Conservation (phyloP, 768 basidiomycete genomes). For the Coprinellus micaceus region DNA sequence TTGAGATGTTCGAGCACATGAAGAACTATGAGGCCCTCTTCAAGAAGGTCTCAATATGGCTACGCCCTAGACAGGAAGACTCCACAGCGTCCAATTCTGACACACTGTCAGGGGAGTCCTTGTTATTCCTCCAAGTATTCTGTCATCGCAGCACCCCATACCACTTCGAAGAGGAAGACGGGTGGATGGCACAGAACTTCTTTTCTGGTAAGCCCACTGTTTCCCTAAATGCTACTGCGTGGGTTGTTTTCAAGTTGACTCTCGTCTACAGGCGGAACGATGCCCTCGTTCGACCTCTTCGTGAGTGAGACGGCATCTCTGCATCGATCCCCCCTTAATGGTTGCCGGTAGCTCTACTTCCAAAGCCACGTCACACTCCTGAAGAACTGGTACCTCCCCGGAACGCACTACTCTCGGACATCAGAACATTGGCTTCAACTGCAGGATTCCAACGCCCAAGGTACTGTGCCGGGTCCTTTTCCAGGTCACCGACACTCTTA, state of each 20-base stretch:
- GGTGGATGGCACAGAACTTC: constrained; percentile 75
- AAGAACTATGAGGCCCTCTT: constrained; percentile 66
- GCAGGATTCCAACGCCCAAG: constrained; percentile 51
- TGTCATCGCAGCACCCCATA: constrained; percentile 62
- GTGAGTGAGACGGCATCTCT: constrained; percentile 35
- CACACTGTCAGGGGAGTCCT: constrained; percentile 30
- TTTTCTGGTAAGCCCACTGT: constrained; percentile 45
- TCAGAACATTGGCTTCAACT: constrained; percentile 61
- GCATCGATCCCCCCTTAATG: too few relatives aligned
- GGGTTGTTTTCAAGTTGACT: too few relatives aligned
- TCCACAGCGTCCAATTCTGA: not conserved
- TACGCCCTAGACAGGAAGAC: constrained; percentile 35
- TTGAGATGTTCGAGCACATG: constrained; percentile 81
- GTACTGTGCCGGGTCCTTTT: constrained; percentile 15
- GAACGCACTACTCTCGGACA: constrained; percentile 60
- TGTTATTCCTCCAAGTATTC: constrained; percentile 70
- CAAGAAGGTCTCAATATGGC: constrained; percentile 61
- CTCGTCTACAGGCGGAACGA: constrained; percentile 52
- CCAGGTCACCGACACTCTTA: not conserved
- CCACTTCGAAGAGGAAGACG: constrained; percentile 64
- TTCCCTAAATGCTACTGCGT: too few relatives aligned
- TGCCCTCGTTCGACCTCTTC: constrained; percentile 65
- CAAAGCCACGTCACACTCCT: constrained; percentile 58
- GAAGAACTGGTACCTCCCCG: constrained; percentile 60
- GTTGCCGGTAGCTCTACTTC: constrained; percentile 64